Percentiles rank a stretch among this genome's conserved stretches.
phyloP scores from a whole-genome alignment of 495 filamentous ascomycete genomes.

The Cudoniella acicularis region DNA sequence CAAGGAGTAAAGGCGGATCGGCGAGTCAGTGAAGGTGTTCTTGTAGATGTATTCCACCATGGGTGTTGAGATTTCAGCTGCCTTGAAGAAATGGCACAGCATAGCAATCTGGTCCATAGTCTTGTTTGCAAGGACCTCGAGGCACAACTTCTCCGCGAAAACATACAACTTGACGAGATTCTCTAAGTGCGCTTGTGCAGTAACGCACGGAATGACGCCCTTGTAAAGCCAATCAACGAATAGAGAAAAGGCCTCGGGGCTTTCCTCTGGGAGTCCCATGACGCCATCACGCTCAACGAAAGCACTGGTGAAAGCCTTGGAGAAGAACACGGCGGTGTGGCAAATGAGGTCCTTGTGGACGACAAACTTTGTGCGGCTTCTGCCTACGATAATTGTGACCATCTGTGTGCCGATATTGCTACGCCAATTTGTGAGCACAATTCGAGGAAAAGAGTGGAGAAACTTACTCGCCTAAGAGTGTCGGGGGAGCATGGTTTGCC shows the following conservation, averaged over 20 bases:
- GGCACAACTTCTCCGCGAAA: background rate
- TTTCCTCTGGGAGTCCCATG: background rate
- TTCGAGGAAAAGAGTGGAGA: too few species aligned
- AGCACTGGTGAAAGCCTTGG: background rate
- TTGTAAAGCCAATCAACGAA: background rate
- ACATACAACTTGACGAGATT: background rate
- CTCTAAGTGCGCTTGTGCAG: background rate
- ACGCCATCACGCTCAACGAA: background rate
- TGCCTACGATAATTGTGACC: background rate
- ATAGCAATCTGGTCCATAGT: background rate
- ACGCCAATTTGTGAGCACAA: too few species aligned
- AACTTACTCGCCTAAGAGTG: background rate
- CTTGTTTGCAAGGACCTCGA: background rate
- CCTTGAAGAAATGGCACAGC: background rate
- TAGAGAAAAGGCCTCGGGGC: background rate
- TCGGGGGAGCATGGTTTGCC: too few species aligned
- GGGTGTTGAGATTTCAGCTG: background rate
- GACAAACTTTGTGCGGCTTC: background rate
- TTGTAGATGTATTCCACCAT: background rate
- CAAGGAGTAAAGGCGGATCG: background rate
- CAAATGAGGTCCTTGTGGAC: slow-evolving; percentile 6
- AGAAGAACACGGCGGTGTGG: background rate
- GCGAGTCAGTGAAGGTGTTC: background rate
- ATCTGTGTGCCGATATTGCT: background rate
- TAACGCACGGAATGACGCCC: background rate